Conservation (phyloP, 2,329 filamentous ascomycete genomes). For the Pleomassaria siparia region DNA sequence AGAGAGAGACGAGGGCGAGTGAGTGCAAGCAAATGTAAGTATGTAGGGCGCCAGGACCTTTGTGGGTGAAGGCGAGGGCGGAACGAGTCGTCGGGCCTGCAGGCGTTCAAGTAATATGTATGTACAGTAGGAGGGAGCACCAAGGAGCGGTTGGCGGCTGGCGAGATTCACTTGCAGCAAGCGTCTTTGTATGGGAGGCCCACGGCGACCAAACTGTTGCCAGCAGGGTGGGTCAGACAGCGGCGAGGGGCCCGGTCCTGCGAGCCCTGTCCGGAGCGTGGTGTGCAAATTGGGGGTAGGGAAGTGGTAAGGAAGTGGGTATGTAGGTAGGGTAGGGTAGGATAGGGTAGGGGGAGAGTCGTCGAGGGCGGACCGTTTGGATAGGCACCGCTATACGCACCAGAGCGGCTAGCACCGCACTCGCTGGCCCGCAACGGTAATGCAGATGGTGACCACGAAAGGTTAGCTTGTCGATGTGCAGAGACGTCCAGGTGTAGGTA, state of each 20-base stretch:
- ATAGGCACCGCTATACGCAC: conserved; percentile 34
- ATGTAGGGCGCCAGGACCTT: conserved; percentile 35
- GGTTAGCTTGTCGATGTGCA: conserved; percentile 36
- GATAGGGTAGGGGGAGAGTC: conserved; percentile 22
- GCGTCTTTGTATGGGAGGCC: conserved; percentile 1
- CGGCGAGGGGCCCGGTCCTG: conserved; percentile 31
- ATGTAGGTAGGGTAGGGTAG: too few species aligned
- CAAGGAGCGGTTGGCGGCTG: conserved; percentile 1
- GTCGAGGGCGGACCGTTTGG: conserved; percentile 42
- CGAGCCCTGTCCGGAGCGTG: conserved; percentile 29
- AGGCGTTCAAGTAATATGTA: conserved; percentile 41
- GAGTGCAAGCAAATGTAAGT: conserved; percentile 30
- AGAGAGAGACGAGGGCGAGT: too few species aligned
- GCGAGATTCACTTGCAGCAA: conserved; percentile 2
- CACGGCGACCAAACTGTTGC: conserved; percentile 34
- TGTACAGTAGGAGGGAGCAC: too few species aligned
- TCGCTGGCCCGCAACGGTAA: conserved; percentile 43
- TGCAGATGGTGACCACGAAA: conserved; percentile 40
- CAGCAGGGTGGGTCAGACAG: conserved; percentile 43
- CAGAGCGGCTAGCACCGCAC: conserved; percentile 31
- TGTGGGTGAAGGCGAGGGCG: conserved; percentile 30
- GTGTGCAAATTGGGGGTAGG: conserved; percentile 28
- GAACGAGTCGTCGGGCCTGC: conserved; percentile 24
- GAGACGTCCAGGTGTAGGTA: conserved; percentile 28
- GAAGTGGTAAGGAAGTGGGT: neutral